Conservation (phyloP, 2,329 filamentous ascomycete species). For the Diplocarpon mali region DNA sequence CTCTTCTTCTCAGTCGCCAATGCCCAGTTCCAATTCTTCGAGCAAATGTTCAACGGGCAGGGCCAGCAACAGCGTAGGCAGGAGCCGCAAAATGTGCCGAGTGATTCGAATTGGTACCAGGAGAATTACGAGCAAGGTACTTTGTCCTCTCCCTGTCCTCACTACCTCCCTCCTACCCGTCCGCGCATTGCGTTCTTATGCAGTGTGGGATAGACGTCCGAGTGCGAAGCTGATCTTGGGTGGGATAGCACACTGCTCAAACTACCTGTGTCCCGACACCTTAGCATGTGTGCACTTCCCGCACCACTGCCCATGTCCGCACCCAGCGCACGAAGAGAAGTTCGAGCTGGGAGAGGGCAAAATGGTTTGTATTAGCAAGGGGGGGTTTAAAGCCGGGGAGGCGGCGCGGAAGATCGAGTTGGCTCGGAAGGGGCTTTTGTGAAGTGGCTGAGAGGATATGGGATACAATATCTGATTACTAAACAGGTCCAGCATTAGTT, state of each 20-base stretch:
- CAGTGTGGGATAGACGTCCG: not conserved
- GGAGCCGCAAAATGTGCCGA: conserved; percentile 67
- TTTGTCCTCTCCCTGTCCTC: conserved; percentile 8
- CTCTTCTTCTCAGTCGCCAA: conserved; percentile 46
- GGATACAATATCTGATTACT: no score
- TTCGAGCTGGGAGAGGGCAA: conserved; percentile 62
- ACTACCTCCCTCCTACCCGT: not conserved
- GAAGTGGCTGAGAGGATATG: conserved; percentile 11
- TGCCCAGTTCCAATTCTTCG: conserved; percentile 94
- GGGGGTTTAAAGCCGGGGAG: conserved; percentile 62
- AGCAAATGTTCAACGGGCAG: conserved; percentile 80
- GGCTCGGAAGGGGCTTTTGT: conserved; percentile 68
- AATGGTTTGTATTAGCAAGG: conserved; percentile 63
- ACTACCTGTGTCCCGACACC: conserved; percentile 90
- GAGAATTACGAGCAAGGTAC: conserved; percentile 56
- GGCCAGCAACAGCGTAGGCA: conserved; percentile 31
- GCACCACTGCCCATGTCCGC: conserved; percentile 92
- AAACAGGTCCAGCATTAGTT: no score
- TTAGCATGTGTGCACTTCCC: conserved; percentile 93
- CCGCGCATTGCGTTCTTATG: not conserved
- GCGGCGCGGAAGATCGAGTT: conserved; percentile 66
- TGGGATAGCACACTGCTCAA: conserved; percentile 65
- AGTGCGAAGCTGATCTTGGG: not conserved
- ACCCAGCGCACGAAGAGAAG: conserved; percentile 66
- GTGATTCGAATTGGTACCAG: conserved; percentile 73